Evolutionary conservation across 495 filamentous ascomycete genomes (phyloP).

Genomic region (Tuber indicum): DNA sequence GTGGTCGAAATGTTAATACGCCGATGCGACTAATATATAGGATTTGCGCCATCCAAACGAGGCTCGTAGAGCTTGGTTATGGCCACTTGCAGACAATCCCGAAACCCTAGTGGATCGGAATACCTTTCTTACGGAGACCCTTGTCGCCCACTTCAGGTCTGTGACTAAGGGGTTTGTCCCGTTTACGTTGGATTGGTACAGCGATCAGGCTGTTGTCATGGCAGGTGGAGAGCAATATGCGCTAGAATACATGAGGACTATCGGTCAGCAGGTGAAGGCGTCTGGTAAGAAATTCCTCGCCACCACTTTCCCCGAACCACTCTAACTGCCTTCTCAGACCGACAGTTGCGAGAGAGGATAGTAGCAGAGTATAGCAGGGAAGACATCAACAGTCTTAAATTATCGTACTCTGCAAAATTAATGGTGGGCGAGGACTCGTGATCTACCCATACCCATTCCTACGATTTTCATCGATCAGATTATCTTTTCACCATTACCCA

Average conservation of each 20-base stretch:
- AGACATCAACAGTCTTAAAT: conserved; percentile 26
- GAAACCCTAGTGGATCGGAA: conserved; percentile 30
- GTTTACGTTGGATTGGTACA: conserved; percentile 39
- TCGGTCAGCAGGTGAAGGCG: conserved; percentile 25
- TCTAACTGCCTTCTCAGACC: conserved; percentile 18
- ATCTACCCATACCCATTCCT: neutral
- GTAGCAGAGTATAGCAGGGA: conserved; percentile 17
- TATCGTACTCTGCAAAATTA: conserved; percentile 24
- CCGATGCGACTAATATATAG: conserved; percentile 6
- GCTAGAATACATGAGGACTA: conserved; percentile 35
- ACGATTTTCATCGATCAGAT: neutral
- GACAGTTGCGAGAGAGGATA: conserved; percentile 13
- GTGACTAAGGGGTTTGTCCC: conserved; percentile 38
- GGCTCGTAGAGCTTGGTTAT: conserved; percentile 27
- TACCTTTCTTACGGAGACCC: conserved; percentile 32
- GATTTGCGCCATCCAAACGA: conserved; percentile 20
- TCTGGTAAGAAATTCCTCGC: conserved; percentile 15
- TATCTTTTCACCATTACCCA: neutral
- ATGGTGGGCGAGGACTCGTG: conserved; percentile 31
- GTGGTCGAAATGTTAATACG: neutral
- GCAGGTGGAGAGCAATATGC: conserved; percentile 36
- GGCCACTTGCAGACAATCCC: conserved; percentile 33
- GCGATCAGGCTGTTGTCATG: conserved; percentile 30
- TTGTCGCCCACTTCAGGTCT: conserved; percentile 38
- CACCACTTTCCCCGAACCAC: neutral